A percentile compares a stretch with the other conserved stretches of the same genome.
phyloP scores from a whole-genome alignment of 306 rosid genomes.

The Mucuna pruriens region DNA sequence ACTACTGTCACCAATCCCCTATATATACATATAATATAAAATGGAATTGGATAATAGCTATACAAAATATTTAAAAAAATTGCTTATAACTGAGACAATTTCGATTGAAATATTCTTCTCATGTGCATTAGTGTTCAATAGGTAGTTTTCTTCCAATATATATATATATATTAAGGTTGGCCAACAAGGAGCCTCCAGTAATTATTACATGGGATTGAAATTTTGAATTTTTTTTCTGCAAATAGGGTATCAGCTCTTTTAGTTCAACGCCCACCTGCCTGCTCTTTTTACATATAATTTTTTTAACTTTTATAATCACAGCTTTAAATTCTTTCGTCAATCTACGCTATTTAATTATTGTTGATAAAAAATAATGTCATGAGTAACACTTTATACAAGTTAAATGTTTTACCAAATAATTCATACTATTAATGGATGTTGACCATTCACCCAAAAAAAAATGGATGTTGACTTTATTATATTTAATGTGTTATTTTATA shows the following conservation, averaged over 20 bases:
- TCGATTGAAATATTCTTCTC: no score
- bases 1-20: no score
- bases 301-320: neutral
- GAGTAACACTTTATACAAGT: neutral
- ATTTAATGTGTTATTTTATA: neutral
- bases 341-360: neutral
- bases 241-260: neutral
- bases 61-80: no score
- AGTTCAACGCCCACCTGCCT: neutral
- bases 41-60: no score
- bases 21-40: no score
- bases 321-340: neutral
- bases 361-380: neutral
- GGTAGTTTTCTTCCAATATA: no score
- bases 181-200: neutral
- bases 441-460: no score
- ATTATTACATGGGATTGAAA: neutral
- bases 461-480: neutral
- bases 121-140: no score
- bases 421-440: neutral
- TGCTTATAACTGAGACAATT: no score
- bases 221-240: neutral
- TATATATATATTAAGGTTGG: neutral
- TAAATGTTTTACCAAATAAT: neutral
- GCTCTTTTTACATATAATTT: neutral